Evolutionary conservation across 2,329 filamentous ascomycete genomes (phyloP), one percentile per base, ranked within the genome.

Genomic region (Alternaria arbusti): DNA sequence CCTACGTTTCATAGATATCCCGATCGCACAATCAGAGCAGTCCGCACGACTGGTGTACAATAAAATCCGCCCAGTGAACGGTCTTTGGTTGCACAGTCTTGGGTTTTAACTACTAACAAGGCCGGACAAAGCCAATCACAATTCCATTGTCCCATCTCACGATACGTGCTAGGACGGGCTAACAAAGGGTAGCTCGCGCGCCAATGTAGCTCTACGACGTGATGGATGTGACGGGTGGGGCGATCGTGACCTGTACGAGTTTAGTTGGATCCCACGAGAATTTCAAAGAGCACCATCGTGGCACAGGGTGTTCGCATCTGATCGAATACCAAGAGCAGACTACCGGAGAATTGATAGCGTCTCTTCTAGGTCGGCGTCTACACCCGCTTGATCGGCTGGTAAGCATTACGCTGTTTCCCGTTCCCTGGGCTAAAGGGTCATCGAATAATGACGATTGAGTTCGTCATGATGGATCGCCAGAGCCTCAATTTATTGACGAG

Each of bases 71-170:
- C 54, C 17, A 46, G 40, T 30, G 15, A 54, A 59, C 25, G 45
- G 11, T 17, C 57, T 55, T 44, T 50, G 44, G 25, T 56, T 40
- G 51, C 51, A 17, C 36, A 26, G 45, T 28, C 36, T 50, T 63
- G 61, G 61, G 50, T 51, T 36, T 51, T 23, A 30, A 15, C 22
- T 36, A 13, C 51, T 7, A 54, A 40, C 26, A 40, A 36, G 36
- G 25, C 23, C 12, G n/a, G 54, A 49, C 58, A 45, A 22, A 45
- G 26, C 59, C 36, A 58, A 62, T 62, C 46, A 45, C 36, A 26
- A 22, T 17, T 36, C 30, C 6, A 20, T 9, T 20, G 43, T 28
- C 40, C 10, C 43, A n/a, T 30, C 20, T 32, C 15, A 47, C 28
- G 17, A 49, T 25, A 12, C 25, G 23, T 54, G 50, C 32, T 44